Percentiles rank a stretch among this genome's conserved stretches.
These are phyloP conservation scores for Ophiostoma triangulosporum DNA, from an alignment of 2,329 filamentous ascomycete genomes.

Conservation along the genomic window DNA sequence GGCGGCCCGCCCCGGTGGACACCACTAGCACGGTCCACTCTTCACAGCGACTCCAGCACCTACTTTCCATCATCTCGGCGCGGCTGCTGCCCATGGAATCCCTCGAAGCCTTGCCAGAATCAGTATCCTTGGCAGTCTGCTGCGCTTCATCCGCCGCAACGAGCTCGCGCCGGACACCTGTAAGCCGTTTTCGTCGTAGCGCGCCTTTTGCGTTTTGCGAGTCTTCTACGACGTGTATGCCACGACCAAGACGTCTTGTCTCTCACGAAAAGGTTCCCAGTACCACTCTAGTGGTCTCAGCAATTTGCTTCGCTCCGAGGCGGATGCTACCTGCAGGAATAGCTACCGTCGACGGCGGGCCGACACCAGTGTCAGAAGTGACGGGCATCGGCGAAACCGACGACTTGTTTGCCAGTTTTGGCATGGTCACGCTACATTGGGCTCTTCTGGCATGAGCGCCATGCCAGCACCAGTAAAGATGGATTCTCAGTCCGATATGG, in stretches of 20 bases:
- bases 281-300: constrained; percentile 43
- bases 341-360: constrained; percentile 13
- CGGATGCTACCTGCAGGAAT: constrained; percentile 35
- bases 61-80: constrained; percentile 40
- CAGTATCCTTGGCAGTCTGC: constrained; percentile 46
- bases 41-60: constrained; percentile 31
- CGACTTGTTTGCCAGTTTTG: neutral
- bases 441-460: no score
- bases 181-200: constrained; percentile 1
- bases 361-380: neutral
- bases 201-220: constrained; percentile 42
- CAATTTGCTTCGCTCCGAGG: constrained; percentile 41
- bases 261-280: constrained; percentile 49
- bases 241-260: constrained; percentile 36
- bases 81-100: constrained; percentile 36
- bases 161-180: neutral
- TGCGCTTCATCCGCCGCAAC: neutral
- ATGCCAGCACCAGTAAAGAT: neutral
- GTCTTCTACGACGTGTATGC: constrained; percentile 47
- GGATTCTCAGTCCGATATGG: constrained; percentile 11
- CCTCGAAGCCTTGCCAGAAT: no score
- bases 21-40: constrained; percentile 22
- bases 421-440: neutral
- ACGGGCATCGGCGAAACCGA: neutral
- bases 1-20: constrained; percentile 39